Conservation (phyloP, 345 rosid species). For the Hypericum androsaemum region DNA sequence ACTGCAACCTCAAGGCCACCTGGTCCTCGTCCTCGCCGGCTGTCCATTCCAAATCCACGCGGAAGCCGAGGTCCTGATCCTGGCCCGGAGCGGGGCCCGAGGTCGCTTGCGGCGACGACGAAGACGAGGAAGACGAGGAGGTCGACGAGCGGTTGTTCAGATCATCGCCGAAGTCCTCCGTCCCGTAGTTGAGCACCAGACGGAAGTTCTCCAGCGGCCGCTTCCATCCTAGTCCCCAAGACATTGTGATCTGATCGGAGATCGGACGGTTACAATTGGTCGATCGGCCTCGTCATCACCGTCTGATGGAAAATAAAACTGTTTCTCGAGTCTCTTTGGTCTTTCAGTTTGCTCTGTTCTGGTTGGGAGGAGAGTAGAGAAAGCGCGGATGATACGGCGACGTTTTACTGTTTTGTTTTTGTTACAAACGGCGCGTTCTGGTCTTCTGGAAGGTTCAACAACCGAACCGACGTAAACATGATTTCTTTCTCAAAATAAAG, state of each 20-base stretch:
- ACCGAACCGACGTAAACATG: no score
- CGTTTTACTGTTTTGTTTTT: no score
- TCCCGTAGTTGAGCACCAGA: slow-evolving; percentile 57
- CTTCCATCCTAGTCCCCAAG: slow-evolving; percentile 98
- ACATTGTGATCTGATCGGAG: slow-evolving; percentile 40
- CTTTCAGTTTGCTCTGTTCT: no score
- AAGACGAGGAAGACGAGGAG: slow-evolving; percentile 20
- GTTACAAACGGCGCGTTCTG: no score
- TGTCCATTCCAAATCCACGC: slow-evolving; percentile 88
- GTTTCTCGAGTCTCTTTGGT: no score
- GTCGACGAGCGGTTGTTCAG: slow-evolving; percentile 29
- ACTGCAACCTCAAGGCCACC: slow-evolving; percentile 71
- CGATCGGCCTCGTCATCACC: background rate
- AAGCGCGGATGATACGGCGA: no score
- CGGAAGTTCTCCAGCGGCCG: slow-evolving; percentile 78
- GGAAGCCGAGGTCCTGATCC: slow-evolving; percentile 60
- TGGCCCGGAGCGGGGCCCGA: slow-evolving; percentile 26
- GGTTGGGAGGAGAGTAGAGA: no score
- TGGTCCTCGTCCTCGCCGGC: slow-evolving; percentile 88
- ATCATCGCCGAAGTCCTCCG: slow-evolving; percentile 51
- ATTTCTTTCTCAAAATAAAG: no score
- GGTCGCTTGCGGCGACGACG: slow-evolving; percentile 21
- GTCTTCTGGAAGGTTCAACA: no score
- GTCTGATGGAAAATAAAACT: no score
- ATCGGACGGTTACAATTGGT: slow-evolving; percentile 14